Evolutionary conservation across 805 yeast genomes (phyloP), one percentile per base, ranked within the genome.

Genomic region (Metschnikowia vanudenii): DNA sequence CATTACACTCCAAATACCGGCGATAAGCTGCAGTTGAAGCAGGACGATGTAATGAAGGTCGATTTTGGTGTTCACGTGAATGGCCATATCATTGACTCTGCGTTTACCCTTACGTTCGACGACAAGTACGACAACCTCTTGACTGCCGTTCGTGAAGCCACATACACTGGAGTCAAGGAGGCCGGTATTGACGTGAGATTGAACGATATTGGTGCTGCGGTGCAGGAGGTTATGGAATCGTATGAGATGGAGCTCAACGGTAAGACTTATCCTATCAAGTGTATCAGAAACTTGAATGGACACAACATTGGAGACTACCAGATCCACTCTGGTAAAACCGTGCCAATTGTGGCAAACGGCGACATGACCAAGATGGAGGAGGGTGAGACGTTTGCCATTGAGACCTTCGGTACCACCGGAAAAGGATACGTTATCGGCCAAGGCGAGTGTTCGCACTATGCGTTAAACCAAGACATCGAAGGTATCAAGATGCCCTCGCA

Each of bases 291-390:
- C 69, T 79, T 94, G 63, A 86, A 89, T 66, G 99, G 99, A 32
- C 99, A 94, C 71, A 91, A 84, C 62, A 94, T 94, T 59, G 83
- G 80, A 20, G 91, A 84, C 46, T 91, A 75, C 68, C 75, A 73
- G 43, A 94, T 94, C 60, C 99, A 94, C 67, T 94, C 91, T 35
- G 97, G 97, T 53, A 94, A 94, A 67, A 83, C 95, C 20, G 98
- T 94, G 39, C 99, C 99, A 14, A 94, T 94, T 59, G 96, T 94
- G 30, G 85, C 91, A 59, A 88, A 88, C 59, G 92, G 90, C 7
- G 99, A 94, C 64, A 79, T 79, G 66, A 94, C 98, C 10, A 92
- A 92, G 76, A 92, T 94, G 97, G 99, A 94, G 67, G 99, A 94
- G 73, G 97, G 97, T 53, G 99, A 94, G 67, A 84, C 89, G 2